Base-by-base conservation (phyloP, 73 alveolate species). In the Blepharisma japonicum region DNA sequence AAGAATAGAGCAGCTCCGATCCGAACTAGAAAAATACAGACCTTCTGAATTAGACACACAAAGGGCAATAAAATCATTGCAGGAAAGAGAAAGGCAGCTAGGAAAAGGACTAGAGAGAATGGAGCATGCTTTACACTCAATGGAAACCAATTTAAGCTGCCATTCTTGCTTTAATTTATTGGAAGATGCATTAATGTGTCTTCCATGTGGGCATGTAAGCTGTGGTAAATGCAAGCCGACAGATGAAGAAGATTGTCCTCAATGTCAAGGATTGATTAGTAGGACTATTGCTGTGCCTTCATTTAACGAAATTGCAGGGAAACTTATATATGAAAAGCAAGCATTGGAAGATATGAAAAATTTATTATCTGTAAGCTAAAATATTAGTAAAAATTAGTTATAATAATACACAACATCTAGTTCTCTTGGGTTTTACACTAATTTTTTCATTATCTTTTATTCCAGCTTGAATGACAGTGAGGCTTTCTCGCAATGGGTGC, bases 111-210 rank as follows among this genome's bases (percentile, higher is more conserved):
- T 61, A 61, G 74, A 61, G 5, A 61, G 47, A 25, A 39, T 61
- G 14, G 74, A 61, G 23, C 14, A 61, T 5, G 74, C 74, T 61
- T 61, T 61, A 25, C 14, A 61, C 47, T 61, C 74, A 2, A n/a
- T 61, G 14, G 74, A 61, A 25, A 61, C 74, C 11, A 61, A 61
- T 25, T 61, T 61, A 39, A 25, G 18, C 23, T 61, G 74, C 23
- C 74, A 61, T 61, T 61, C 74, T 25, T 61, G 74, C 47, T 61
- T 61, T 25, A 39, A 39, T 20, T 9, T 9, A 14, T 25, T 61
- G 74, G 74, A 61, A 61, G 23, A 61, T 61, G 74, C 74, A 61
- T n/a, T 61, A 14, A 11, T 61, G 14, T 18, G 74, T 5, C 50
- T 61, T 2, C 74, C 74, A 14, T 61, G 74, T 61, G 74, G 74